Evolutionary conservation across 441 rosid genomes (phyloP).

Genomic region (Erysimum cheiri): DNA sequence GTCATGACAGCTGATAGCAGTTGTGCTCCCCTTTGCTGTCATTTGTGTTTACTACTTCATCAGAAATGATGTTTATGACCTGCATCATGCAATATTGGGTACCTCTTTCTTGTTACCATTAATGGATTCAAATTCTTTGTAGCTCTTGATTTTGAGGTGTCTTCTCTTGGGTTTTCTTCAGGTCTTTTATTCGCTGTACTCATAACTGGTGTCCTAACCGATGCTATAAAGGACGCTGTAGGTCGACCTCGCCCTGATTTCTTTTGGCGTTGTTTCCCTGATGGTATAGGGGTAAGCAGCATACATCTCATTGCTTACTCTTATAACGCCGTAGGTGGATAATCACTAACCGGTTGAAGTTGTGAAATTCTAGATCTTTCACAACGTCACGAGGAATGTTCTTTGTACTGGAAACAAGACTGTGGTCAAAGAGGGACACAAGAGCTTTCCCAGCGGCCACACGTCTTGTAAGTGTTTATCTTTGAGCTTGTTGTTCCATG

Average conservation of each 20-base stretch:
- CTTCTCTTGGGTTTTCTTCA: conserved; percentile 41
- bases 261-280: conserved; percentile 94
- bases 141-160: conserved; percentile 7
- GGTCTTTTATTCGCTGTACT: conserved; percentile 80
- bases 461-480: conserved; percentile 70
- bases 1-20: conserved; percentile 61
- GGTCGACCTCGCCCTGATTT: conserved; percentile 95
- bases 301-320: conserved; percentile 6
- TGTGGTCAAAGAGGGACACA: conserved; percentile 83
- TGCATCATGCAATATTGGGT: conserved; percentile 89
- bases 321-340: neutral
- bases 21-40: conserved; percentile 64
- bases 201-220: conserved; percentile 86
- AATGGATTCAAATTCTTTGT: conserved; percentile 3
- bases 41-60: conserved; percentile 63
- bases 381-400: conserved; percentile 64
- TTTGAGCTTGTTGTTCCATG: conserved; percentile 14
- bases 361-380: conserved; percentile 50
- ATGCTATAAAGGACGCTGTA: conserved; percentile 76
- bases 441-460: conserved; percentile 95
- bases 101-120: conserved; percentile 25
- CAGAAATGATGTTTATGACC: conserved; percentile 79
- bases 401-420: conserved; percentile 68
- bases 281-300: conserved; percentile 74
- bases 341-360: neutral